phyloP scores from a whole-genome alignment of 1,139 yeast species.

The Spathaspora sp. region DNA sequence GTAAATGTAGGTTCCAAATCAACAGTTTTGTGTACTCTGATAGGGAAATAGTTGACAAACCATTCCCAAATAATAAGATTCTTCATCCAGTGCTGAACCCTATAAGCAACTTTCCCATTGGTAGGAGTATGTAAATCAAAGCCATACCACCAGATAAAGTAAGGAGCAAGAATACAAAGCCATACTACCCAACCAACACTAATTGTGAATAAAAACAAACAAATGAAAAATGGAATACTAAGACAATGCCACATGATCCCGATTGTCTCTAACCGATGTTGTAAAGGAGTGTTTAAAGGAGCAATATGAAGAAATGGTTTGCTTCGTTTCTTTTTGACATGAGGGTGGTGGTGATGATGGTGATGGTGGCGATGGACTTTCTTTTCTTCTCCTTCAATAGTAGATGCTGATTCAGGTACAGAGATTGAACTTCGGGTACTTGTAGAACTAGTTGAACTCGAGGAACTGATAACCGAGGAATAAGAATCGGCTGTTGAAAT shows the following conservation, averaged over 20 bases:
- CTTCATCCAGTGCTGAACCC: slow-evolving; percentile 61
- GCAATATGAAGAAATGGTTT: slow-evolving; percentile 37
- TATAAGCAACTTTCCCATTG: slow-evolving; percentile 63
- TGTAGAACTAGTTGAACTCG: background rate
- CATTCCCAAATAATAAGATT: slow-evolving; percentile 65
- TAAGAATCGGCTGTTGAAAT: background rate
- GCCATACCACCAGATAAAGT: slow-evolving; percentile 58
- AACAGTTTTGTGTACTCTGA: slow-evolving; percentile 66
- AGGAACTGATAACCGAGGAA: background rate
- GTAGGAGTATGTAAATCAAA: slow-evolving; percentile 64
- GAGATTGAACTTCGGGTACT: background rate
- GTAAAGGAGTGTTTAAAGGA: slow-evolving; percentile 55
- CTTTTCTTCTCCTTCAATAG: background rate
- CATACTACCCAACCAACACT: slow-evolving; percentile 71
- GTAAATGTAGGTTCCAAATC: slow-evolving; percentile 77
- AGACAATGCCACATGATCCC: slow-evolving; percentile 78
- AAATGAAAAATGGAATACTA: slow-evolving; percentile 60
- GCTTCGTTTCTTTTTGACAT: slow-evolving; percentile 3
- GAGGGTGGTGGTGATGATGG: background rate
- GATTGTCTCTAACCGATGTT: slow-evolving; percentile 64
- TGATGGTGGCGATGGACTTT: background rate
- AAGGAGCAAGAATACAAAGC: slow-evolving; percentile 58
- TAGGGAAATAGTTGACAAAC: slow-evolving; percentile 80
- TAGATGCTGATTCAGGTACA: background rate
- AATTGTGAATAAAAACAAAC: slow-evolving; percentile 52